Conservation (phyloP, 179 eudicot genomes). For the Sideroxylon spinosum region DNA sequence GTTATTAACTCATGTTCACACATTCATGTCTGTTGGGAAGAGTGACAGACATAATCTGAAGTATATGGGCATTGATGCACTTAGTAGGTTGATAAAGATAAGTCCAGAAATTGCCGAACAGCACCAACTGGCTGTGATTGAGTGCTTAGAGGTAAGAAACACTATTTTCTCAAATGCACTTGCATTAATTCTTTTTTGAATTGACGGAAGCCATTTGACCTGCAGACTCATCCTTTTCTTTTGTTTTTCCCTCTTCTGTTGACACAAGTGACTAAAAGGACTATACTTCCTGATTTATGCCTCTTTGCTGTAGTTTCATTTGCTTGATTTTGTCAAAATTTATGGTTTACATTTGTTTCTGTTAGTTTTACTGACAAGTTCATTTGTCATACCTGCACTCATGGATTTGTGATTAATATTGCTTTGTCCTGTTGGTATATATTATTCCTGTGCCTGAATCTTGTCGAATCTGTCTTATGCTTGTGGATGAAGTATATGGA, state of each 20-base stretch:
- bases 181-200: background rate
- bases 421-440: background rate
- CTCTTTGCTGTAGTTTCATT: too few species aligned
- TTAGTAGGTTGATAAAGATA: slow-evolving; percentile 79
- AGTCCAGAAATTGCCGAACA: slow-evolving; percentile 95
- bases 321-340: background rate
- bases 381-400: background rate
- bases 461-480: background rate
- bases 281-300: background rate
- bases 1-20: slow-evolving; percentile 10
- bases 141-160: slow-evolving; percentile 87
- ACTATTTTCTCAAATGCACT: background rate
- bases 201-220: slow-evolving; percentile 1
- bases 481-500: background rate
- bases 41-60: slow-evolving; percentile 94
- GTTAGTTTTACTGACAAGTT: background rate
- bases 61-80: slow-evolving; percentile 97
- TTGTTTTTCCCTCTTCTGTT: background rate
- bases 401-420: slow-evolving; percentile 7
- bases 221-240: background rate
- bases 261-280: background rate
- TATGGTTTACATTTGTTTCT: background rate
- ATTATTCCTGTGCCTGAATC: background rate
- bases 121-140: slow-evolving; percentile 95
- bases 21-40: slow-evolving; percentile 36